Base-by-base conservation (phyloP, 164 flowering plant species). In the Umbellularia californica region DNA sequence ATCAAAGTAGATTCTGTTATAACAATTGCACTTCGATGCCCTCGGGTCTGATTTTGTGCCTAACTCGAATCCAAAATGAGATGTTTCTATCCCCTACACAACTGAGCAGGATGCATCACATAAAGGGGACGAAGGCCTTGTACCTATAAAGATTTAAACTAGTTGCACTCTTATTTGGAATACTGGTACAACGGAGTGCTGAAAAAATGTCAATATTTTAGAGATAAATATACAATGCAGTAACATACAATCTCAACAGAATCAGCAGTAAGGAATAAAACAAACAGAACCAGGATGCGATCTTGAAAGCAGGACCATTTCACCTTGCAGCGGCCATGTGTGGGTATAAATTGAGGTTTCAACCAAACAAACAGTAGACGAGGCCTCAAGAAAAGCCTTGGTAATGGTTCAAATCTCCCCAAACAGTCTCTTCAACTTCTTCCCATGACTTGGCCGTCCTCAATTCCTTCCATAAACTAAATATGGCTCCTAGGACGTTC, bases 371-470 rank as follows among this genome's bases (percentile, higher is more conserved):
- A 33, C 1, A 19, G 2, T 1, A 2, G 28, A 67, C 1, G 25
- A 25, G 66, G 22, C 3, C 20, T 72, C 25, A 72, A 47, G 4
- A 15, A 72, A 70, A 76, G 27, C 78, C 81, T 41, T 77, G 73
- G 65, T 90, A 92, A 41, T 82, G 81, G 78, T 93, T 95, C 69
- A 95, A 76, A 71, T 84, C 86, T 69, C 95, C 98, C 99, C 99
- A 95, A 0, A 93, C 90, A 58, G 82, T 73, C 58, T 84, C 90
- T 85, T 95, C 99, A 65, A 95, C 91, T 82, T 92, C 95, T 83
- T 95, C 99, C 99, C 99, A 93, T 2, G 97, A 87, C 2, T 81
- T 75, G 12, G 95, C 94, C 22, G 50, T 73, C 76, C 84, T 84
- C 70, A 93, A 77, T 55, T 88, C 96, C 72, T 81, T 85, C 95